Base-by-base conservation (phyloP, 2,329 filamentous ascomycete genomes). In the Epichloe gansuensis region DNA sequence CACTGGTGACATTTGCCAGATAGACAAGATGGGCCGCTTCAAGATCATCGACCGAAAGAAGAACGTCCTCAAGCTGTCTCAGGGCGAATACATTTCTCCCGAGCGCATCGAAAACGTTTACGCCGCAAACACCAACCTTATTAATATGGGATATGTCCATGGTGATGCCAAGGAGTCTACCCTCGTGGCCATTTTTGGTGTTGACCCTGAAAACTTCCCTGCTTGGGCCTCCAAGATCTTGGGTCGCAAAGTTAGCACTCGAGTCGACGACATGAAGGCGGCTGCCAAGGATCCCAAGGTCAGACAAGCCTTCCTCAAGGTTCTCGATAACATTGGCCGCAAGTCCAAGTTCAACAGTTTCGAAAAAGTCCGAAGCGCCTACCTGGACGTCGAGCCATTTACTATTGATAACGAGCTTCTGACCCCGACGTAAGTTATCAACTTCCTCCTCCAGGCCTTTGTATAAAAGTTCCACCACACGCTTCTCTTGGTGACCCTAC, bases 21-120 rank as follows among this genome's bases (percentile, higher is more conserved):
- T 98, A 25, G 93, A 98, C 69, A 82, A 83, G 59, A 70, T 87
- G 64, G 93, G 93, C 56, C 88, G 91, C 55, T 85, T 97, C 75
- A 83, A 81, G 69, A 95, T 98, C 69, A 85, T 98, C 62, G 93
- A 98, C 70, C 90, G 93, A 62, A 85, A 90, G 72, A 98, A 98
- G 85, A 97, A 97, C 71, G 88, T 98, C n/a, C 82, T 98, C 65
- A 98, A 98, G 78, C 81, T 98, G 52, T 85, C 91, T 0, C 93
- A 98, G 70, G 93, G 93, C 67, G 93, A 98, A 73, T 98, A 98
- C 72, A 89, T 98, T 63, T 95, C 91, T 1, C 93, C 93, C 13
- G 93, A 98, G 73, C 88, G 91, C 53, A 88, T 98, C 64, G 93
- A 98, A 75, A 96, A 95, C 67, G 86, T 95, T 38, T 94, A 91